Conservation (phyloP, 768 basidiomycete species). For the Chalciporus piperatus region DNA sequence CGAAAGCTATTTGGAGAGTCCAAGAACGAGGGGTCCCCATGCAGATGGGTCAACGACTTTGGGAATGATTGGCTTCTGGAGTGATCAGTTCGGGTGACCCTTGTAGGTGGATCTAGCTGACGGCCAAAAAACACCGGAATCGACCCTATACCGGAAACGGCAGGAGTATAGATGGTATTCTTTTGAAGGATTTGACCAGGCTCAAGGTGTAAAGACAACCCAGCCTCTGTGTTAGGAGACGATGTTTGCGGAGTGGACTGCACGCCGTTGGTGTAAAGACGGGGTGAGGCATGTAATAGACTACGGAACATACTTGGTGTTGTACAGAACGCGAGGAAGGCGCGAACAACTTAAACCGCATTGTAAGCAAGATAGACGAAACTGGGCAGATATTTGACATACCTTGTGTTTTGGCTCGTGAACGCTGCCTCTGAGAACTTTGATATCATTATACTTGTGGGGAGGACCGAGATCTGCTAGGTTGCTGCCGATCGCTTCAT, state of each 20-base stretch:
- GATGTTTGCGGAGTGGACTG: slow-evolving; percentile 11
- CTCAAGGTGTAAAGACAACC: slow-evolving; percentile 47
- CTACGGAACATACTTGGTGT: slow-evolving; percentile 18
- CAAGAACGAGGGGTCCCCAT: neutral
- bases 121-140: slow-evolving; percentile 3
- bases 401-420: slow-evolving; percentile 18
- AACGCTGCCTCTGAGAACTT: slow-evolving; percentile 1
- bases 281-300: neutral
- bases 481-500: slow-evolving; percentile 53
- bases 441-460: neutral
- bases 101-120: slow-evolving; percentile 1
- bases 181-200: slow-evolving; percentile 59
- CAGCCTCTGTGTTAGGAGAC: slow-evolving; percentile 11
- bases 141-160: neutral
- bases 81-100: slow-evolving; percentile 5
- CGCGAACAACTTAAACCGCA: slow-evolving; percentile 14
- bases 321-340: slow-evolving; percentile 9
- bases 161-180: slow-evolving; percentile 14
- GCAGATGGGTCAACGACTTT: neutral
- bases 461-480: slow-evolving; percentile 10
- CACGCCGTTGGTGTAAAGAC: slow-evolving; percentile 9
- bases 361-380: slow-evolving; percentile 7
- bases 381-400: slow-evolving; percentile 10
- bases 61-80: slow-evolving; percentile 14
- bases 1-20: neutral